Evolutionary conservation across 345 rosid genomes (phyloP).

Genomic region (Microthlaspi erraticum): DNA sequence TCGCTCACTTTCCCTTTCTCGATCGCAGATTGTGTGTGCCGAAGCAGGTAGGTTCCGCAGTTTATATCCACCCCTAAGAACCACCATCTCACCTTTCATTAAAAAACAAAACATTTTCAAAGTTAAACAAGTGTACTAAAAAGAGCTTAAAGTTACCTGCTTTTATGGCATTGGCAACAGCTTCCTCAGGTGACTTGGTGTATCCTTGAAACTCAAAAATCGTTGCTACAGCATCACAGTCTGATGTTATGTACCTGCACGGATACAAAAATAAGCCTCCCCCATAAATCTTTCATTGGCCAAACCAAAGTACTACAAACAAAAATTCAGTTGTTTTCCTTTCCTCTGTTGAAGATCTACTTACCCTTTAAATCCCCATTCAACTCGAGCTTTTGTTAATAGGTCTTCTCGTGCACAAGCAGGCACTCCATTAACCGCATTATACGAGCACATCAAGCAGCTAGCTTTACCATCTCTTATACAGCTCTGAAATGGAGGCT

Average conservation of each 20-base stretch:
- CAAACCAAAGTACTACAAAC: constrained; percentile 12
- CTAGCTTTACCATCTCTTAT: constrained; percentile 81
- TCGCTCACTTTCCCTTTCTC: constrained; percentile 67
- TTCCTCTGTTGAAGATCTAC: not conserved
- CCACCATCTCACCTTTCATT: constrained; percentile 25
- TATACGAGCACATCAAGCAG: constrained; percentile 97
- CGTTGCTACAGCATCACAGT: constrained; percentile 97
- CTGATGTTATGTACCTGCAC: constrained; percentile 84
- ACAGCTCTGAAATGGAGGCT: constrained; percentile 84
- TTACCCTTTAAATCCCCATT: constrained; percentile 94
- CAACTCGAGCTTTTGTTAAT: constrained; percentile 66
- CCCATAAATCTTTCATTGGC: not conserved
- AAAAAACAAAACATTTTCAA: not conserved
- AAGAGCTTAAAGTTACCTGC: constrained; percentile 59
- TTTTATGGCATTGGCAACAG: constrained; percentile 79
- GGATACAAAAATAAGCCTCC: constrained; percentile 13
- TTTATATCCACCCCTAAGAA: constrained; percentile 74
- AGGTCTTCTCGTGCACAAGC: constrained; percentile 76
- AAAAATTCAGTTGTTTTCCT: not conserved
- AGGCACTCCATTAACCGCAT: constrained; percentile 86
- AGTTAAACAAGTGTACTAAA: not conserved
- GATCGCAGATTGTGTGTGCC: constrained; percentile 59
- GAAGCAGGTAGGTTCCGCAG: constrained; percentile 74
- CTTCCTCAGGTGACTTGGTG: constrained; percentile 65
- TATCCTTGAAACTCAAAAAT: constrained; percentile 76